Conservation (phyloP, 2,329 filamentous ascomycete species). For the Cadophora malorum region DNA sequence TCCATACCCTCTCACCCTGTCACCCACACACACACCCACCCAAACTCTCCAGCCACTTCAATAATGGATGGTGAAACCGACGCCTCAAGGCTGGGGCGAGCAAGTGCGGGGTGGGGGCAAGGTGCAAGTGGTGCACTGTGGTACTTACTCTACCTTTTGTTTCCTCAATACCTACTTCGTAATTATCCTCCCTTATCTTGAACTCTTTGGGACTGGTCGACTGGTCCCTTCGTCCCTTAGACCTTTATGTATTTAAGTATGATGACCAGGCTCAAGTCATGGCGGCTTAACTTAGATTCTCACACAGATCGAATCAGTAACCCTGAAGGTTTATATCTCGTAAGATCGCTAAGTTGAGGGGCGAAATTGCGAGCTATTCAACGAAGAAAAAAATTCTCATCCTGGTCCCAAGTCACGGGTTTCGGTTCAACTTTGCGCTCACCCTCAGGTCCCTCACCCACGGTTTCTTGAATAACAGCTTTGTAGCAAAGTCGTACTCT, state of each 20-base stretch:
- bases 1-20: too few relatives aligned
- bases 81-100: constrained; percentile 3
- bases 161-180: too few relatives aligned
- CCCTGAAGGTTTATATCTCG: constrained; percentile 4
- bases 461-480: neutral
- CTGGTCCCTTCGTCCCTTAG: too few relatives aligned
- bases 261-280: neutral
- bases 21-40: neutral
- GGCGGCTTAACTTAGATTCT: neutral
- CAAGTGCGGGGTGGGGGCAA: neutral
- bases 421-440: constrained; percentile 2
- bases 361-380: constrained; percentile 12
- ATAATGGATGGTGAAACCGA: constrained; percentile 5
- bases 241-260: too few relatives aligned
- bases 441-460: neutral
- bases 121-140: neutral
- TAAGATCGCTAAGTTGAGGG: neutral
- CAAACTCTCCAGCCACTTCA: constrained; percentile 2
- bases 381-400: neutral
- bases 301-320: neutral
- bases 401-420: constrained; percentile 7
- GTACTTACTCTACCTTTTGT: neutral
- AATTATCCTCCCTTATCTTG: neutral
- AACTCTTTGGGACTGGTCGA: neutral
- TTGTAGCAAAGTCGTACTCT: neutral